Evolutionary conservation across 441 rosid genomes (phyloP), one percentile per base, ranked within the genome.

Genomic region (Isatis lusitanica): DNA sequence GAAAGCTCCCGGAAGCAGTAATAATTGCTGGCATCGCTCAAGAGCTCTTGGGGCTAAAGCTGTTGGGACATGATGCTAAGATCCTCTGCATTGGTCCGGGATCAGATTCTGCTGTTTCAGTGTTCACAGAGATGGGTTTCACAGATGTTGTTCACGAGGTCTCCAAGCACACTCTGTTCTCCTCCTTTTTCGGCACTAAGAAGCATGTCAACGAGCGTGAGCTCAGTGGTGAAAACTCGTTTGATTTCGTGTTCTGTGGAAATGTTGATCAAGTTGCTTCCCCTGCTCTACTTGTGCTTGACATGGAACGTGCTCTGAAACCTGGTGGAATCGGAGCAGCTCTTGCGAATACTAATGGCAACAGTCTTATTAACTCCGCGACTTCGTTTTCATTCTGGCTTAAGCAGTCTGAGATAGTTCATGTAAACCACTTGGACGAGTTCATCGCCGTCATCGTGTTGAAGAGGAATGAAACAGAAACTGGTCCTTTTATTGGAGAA

Each of bases 301-400:
- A 90, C 83, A 83, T 88, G 5, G 97, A 88, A 83, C 90, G 93
- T 0, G 83, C 83, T 62, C 82, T 90, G 50, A 81, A 62, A 40
- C 94, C 90, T 0, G 90, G 90, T 7, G 97, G 94, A 56, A 66
- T 82, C 4, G 94, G 91, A 58, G 89, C 91, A 17, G 74, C 89
- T 79, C 93, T 92, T 64, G 81, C 87, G 18, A 74, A 80, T 33
- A 69, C 58, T 60, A 63, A 75, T 39, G 78, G 75, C 5, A 74
- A 81, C 42, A 81, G 80, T 78, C 71, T 88, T 78, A 82, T 90
- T 31, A 78, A 83, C 65, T 85, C 89, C 0, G 89, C 85, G 1
- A 80, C 81, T 9, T 90, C 88, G 0, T 74, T 90, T 79, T 87
- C 96, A 1, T 84, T 86, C 0, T 67, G 86, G 26, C 77, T 92